Percentiles rank a stretch among this genome's conserved stretches.
These are phyloP conservation scores for Eremothecium coryli DNA, from an alignment of 1,139 yeast genomes.

Conservation along the genomic window DNA sequence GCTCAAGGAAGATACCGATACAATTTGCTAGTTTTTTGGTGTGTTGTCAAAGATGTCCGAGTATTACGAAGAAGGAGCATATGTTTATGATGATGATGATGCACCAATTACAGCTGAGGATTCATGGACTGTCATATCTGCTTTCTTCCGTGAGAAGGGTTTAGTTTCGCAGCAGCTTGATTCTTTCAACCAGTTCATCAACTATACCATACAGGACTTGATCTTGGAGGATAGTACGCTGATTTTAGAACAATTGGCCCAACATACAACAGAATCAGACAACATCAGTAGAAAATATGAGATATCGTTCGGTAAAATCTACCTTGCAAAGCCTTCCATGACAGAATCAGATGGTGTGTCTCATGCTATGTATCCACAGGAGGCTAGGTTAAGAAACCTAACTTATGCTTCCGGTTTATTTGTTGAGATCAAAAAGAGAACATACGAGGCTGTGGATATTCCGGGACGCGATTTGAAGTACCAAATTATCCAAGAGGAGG, in stretches of 20 bases:
- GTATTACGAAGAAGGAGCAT: conserved; percentile 45
- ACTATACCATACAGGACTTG: conserved; percentile 90
- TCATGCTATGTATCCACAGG: conserved; percentile 97
- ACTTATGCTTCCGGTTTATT: conserved; percentile 94
- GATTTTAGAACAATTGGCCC: conserved; percentile 96
- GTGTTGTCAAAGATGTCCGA: conserved; percentile 13
- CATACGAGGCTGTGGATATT: conserved; percentile 73
- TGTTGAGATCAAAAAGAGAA: conserved; percentile 90
- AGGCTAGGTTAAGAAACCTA: conserved; percentile 89
- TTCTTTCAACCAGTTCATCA: conserved; percentile 96
- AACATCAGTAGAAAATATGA: conserved; percentile 87
- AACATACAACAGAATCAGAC: conserved; percentile 85
- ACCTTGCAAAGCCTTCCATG: conserved; percentile 93
- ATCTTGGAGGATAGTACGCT: conserved; percentile 93
- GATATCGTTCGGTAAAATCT: conserved; percentile 92
- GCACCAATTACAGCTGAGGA: conserved; percentile 90
- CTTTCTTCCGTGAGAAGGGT: conserved; percentile 94
- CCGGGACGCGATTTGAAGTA: conserved; percentile 65
- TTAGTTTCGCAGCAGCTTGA: conserved; percentile 96
- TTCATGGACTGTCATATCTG: conserved; percentile 96
- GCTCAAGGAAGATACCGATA: too few relatives aligned
- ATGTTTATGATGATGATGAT: conserved; percentile 49
- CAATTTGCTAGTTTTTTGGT: background rate
- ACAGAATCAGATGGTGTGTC: conserved; percentile 99
- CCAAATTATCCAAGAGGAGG: conserved; percentile 42